Base-by-base conservation (phyloP, 164 flowering plant species). In the Stephania japonica region DNA sequence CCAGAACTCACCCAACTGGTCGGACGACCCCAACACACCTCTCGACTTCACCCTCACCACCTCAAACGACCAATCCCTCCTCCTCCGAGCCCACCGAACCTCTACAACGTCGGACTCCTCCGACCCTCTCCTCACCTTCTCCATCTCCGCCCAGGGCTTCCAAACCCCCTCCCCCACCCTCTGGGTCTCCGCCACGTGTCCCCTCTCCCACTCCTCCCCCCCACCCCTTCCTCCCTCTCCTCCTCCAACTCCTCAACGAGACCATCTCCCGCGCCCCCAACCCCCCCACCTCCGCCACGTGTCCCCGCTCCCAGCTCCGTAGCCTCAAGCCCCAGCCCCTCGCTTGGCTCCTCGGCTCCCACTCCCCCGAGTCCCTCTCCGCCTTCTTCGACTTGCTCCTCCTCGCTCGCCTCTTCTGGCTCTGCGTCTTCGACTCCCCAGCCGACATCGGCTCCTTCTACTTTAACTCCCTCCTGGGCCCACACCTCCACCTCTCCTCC, bases 141-240 rank as follows among this genome's bases (percentile, higher is more conserved):
- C 84, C 3, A 42, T 92, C 0, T 77, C 38, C 63, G 13, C 85
- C 0, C 74, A 80, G 6, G 93, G 93, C 16, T 89, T 88, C 75
- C 23, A 80, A 23, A 16, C 13, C 16, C 69, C 82, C 11, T 42
- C 65, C 11, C 67, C 72, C 23, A 75, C 86, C 5, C 75, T 92
- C 19, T 94, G 97, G 99, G 85, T 86, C 11, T 94, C 99, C 1
- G 84, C 87, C 85, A 79, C 85, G 66, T 92, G 94, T 79, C 78
- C 84, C 8, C 82, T 93, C 59, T 81, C 82, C 11, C n/a, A n/a
- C n/a, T n/a, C n/a, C n/a, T n/a, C 75, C 90, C 1, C 78, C 82
- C n/a, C 79, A 85, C 38, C 88, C 94, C 21, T 86, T 86, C 80
- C 84, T 89, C 19, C 91, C 96, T 0, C 86, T 95, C 21, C 44